Evolutionary conservation across 331 rosid genomes (phyloP), one percentile per base, ranked within the genome.

Genomic region (Quercus phellos): DNA sequence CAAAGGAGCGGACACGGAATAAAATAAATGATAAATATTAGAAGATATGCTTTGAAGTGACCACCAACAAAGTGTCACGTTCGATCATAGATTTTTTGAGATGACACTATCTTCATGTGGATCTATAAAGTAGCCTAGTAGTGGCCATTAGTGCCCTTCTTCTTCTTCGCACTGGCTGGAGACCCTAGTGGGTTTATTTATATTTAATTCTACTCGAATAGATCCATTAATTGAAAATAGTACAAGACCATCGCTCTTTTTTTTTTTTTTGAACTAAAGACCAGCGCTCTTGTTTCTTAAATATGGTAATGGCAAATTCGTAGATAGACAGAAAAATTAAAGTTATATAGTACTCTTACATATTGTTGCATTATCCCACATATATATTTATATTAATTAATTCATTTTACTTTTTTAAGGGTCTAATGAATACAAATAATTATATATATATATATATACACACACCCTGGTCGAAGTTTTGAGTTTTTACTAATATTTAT

Each of bases 81-180:
- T 77, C 3, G 27, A 69, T 82, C 70, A 38, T 83, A 46, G 46
- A 59, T 32, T 56, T 74, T 2, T 74, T 61, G 29, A 51, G 42
- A 70, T 42, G 77, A 68, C 51, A 58, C 12, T 34, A 34, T 27
- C 78, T 84, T 84, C 93, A 83, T 84, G 92, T 84, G 92, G 88
- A 83, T 83, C 88, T 89, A 89, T 79, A 79, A 89, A 87, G 91
- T 32, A 6, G 7, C 67, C 82, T 80, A 38, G 24, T 74, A 63
- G 71, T 73, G 81, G 80, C 34, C 87, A 85, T 8, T 38, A 81
- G 83, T 87, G 75, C 27, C 68, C 78, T 35, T 74, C 2, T n/a
- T 51, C 68, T 27, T 24, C 71, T 2, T 35, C 26, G 18, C 32
- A 29, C 30, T 63, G 70, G 12, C 19, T 4, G 14, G 38, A 5